A percentile compares a stretch with the other conserved stretches of the same genome.
Conservation (phyloP, 495 filamentous ascomycete species). For the Tuber melanosporum region DNA sequence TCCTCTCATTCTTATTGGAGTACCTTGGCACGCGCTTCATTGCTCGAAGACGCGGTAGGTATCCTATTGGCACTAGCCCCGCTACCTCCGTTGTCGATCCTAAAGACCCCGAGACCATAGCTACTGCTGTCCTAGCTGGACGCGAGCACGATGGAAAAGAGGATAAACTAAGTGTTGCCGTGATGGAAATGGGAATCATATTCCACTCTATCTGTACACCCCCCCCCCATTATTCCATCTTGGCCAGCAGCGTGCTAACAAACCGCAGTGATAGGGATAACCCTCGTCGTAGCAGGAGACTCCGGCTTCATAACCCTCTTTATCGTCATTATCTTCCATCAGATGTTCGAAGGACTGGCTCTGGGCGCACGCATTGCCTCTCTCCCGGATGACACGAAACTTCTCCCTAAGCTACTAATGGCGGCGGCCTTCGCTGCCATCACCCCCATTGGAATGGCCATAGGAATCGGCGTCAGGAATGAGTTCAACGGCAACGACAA, state of each 20-base stretch:
- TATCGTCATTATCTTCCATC: constrained; percentile 57
- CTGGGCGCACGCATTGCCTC: constrained; percentile 66
- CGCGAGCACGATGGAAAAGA: constrained; percentile 22
- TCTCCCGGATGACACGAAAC: constrained; percentile 39
- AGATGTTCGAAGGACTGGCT: constrained; percentile 75
- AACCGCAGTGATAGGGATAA: constrained; percentile 52
- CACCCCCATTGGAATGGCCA: constrained; percentile 56
- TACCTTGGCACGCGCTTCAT: constrained; percentile 53
- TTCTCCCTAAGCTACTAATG: constrained; percentile 46
- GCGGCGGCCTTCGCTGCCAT: constrained; percentile 51
- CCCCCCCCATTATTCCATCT: background rate
- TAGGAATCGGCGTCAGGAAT: constrained; percentile 52
- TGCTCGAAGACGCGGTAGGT: constrained; percentile 6
- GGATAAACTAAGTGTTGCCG: constrained; percentile 54
- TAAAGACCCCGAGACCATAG: background rate
- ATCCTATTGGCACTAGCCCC: background rate
- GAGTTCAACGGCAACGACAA: constrained; percentile 54
- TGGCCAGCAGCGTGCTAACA: constrained; percentile 9
- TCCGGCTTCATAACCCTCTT: constrained; percentile 53
- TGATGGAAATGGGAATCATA: constrained; percentile 65
- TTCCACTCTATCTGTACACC: constrained; percentile 60
- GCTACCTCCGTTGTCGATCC: background rate
- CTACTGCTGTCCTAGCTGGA: background rate
- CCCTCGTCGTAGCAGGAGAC: constrained; percentile 54
- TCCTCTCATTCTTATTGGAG: constrained; percentile 58